Evolutionary conservation across 2,329 filamentous ascomycete genomes (phyloP), one percentile per base, ranked within the genome.

Genomic region (Cladosporium colombiae): DNA sequence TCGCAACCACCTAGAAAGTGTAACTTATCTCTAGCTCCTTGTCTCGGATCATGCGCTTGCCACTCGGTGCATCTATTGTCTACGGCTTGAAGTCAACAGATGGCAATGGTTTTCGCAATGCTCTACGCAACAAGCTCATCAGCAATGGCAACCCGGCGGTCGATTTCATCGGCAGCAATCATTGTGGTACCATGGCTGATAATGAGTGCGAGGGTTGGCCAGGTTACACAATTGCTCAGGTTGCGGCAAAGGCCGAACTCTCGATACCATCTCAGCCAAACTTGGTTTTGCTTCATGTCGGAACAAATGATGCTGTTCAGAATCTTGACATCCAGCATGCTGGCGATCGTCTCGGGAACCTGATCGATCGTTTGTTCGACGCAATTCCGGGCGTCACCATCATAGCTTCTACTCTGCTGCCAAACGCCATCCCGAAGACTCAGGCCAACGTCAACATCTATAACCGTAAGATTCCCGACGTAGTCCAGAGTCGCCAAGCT

Each of bases 101-200:
- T 23, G 66, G 64, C 25, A 68, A 68, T 44, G 66, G 66, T 21
- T 68, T 62, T 35, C 66, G 66, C 25, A 49, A 66, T 29, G 57
- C 31, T 46, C 66, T 68, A 11, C 62, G 61, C 6, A 67, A 61
- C 31, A 21, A 62, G 44, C 46, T 65, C 5, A 23, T 65, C 16
- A 16, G 33, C 27, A 35, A 53, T 23, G 49, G 62, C 23, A 67
- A 67, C 23, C n/a, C 55, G 8, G 63, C 55, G 8, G 63, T 63
- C 44, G 40, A 65, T 33, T 62, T 62, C 23, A n/a, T 62, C 29
- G 59, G 59, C 18, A 56, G 31, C 25, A 37, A 23, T 18, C 50
- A 65, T 6, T 14, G 31, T 16, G 65, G 65, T 1, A 52, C 50
- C 16, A 67, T 67, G 65, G 23, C 31, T 3, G 62, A 67, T 46